Evolutionary conservation across 2,329 filamentous ascomycete genomes (phyloP).

Genomic region (Talaromyces sp.): DNA sequence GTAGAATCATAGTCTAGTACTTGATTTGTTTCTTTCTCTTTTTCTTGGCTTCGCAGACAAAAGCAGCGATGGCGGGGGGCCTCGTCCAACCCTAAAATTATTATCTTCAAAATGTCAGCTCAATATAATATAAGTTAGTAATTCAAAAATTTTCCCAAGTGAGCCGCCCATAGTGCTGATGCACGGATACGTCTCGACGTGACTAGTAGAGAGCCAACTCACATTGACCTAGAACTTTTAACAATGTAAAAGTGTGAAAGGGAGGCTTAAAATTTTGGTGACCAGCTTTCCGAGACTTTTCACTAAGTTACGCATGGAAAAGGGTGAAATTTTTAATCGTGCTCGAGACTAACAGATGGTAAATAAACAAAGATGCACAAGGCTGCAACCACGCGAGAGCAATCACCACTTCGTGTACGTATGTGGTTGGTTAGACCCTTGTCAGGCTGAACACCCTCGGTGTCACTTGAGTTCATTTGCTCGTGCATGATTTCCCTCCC

Average conservation of each 20-base stretch:
- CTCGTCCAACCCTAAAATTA: neutral
- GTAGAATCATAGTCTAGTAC: neutral
- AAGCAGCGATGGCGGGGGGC: neutral
- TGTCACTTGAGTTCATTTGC: neutral
- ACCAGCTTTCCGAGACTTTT: neutral
- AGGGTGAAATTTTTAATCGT: neutral
- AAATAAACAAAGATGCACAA: neutral
- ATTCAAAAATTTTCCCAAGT: neutral
- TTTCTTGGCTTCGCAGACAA: neutral
- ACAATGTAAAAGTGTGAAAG: neutral
- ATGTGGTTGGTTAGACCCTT: neutral
- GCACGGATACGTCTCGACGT: neutral
- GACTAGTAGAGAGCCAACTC: neutral
- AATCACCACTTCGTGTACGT: neutral
- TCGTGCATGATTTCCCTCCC: too few relatives aligned
- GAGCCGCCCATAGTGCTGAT: neutral
- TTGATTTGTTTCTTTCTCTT: neutral
- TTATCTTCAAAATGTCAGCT: neutral
- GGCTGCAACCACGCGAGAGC: neutral
- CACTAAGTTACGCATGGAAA: neutral
- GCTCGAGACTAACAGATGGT: neutral
- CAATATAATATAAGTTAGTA: neutral
- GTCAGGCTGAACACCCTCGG: neutral
- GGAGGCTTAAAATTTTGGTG: neutral
- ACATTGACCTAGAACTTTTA: neutral